Conservation (phyloP, 768 basidiomycete species). For the Auriculariales sp. region DNA sequence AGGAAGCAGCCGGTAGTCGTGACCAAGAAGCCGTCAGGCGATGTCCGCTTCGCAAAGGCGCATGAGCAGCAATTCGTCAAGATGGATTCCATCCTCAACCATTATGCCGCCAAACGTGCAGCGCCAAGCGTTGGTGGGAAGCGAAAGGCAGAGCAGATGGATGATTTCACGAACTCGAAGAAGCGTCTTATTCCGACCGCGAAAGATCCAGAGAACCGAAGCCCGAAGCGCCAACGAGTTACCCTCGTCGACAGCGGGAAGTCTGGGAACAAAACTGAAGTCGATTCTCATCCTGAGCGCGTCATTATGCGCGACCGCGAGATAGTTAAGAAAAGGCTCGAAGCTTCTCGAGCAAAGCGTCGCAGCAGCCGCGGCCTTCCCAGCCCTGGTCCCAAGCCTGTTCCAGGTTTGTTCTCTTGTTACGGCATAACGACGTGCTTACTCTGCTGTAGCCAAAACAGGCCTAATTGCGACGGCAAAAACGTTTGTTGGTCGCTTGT, state of each 20-base stretch:
- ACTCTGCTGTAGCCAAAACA: background rate
- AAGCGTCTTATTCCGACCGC: slow-evolving; percentile 5
- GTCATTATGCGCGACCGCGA: slow-evolving; percentile 33
- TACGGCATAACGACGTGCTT: too few species aligned
- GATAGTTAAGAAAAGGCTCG: slow-evolving; percentile 47
- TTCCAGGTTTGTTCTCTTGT: background rate
- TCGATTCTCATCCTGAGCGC: too few species aligned
- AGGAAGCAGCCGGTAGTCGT: too few species aligned
- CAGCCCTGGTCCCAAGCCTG: slow-evolving; percentile 16
- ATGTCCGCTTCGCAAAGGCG: slow-evolving; percentile 30
- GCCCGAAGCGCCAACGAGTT: slow-evolving; percentile 31
- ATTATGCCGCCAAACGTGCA: slow-evolving; percentile 30
- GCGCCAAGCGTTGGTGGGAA: slow-evolving; percentile 6
- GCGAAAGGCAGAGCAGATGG: slow-evolving; percentile 7
- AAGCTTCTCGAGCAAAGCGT: slow-evolving; percentile 49
- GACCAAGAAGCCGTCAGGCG: too few species aligned
- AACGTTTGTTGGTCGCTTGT: background rate
- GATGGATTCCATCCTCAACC: slow-evolving; percentile 62
- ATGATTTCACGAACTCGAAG: slow-evolving; percentile 2
- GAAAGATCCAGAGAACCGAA: slow-evolving; percentile 17
- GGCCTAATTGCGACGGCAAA: background rate
- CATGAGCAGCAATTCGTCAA: slow-evolving; percentile 54
- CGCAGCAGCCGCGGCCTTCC: slow-evolving; percentile 47
- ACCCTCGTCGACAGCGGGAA: slow-evolving; percentile 1
- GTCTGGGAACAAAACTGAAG: too few species aligned